A percentile compares a stretch with the other conserved stretches of the same genome.
Evolutionary conservation across 352 stramenopile genomes (phyloP).

Genomic region (Pythium angustatum): DNA sequence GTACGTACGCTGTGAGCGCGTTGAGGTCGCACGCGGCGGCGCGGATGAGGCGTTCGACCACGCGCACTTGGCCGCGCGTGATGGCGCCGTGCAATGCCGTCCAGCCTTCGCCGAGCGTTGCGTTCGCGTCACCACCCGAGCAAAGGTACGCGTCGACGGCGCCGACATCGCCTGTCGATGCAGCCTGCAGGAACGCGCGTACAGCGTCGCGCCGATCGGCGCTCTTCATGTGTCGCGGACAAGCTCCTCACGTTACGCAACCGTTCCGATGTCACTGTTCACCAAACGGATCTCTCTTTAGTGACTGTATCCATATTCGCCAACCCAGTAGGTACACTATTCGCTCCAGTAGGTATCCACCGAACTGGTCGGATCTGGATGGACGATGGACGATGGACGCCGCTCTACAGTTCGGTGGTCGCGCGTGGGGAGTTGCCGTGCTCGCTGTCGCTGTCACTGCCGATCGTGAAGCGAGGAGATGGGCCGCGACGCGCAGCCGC

Average conservation of each 20-base stretch:
- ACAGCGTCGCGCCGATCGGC: constrained; percentile 4
- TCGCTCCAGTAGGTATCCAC: not conserved
- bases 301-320: constrained; percentile 39
- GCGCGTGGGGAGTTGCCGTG: constrained; percentile 25
- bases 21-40: constrained; percentile 52
- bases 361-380: not conserved
- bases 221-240: no score
- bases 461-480: constrained; percentile 33
- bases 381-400: not conserved
- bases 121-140: constrained; percentile 47
- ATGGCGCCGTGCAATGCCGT: constrained; percentile 72
- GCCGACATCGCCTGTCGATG: constrained; percentile 39
- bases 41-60: constrained; percentile 45
- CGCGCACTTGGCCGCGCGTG: constrained; percentile 41
- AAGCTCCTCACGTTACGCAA: no score
- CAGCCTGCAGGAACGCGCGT: constrained; percentile 54
- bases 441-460: constrained; percentile 32
- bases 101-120: constrained; percentile 59
- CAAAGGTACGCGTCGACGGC: constrained; percentile 45
- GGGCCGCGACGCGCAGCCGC: not conserved
- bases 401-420: constrained; percentile 18
- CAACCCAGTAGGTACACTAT: not conserved
- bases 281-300: constrained; percentile 3
- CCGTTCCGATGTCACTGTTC: not conserved
- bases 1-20: constrained; percentile 50